Evolutionary conservation across 169 alveolate genomes (phyloP).

Genomic region (Perkinsus chesapeaki): DNA sequence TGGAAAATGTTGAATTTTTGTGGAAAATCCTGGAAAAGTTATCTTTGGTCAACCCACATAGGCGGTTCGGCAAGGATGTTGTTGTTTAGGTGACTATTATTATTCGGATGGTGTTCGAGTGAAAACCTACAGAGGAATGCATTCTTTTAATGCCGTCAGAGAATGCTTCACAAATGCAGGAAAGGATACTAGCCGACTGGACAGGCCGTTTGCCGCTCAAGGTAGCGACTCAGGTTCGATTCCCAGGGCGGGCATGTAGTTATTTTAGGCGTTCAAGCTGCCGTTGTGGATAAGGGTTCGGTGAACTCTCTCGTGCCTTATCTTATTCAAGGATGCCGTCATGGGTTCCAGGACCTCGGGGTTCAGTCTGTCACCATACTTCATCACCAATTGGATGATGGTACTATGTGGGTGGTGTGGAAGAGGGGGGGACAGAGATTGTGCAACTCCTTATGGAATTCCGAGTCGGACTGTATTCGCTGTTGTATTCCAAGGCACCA

Average conservation of each 20-base stretch:
- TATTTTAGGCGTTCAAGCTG: constrained; percentile 17
- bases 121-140: constrained; percentile 78
- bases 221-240: background rate
- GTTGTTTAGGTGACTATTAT: background rate
- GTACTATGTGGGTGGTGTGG: too few relatives aligned
- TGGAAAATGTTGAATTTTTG: too few relatives aligned
- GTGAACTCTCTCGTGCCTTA: constrained; percentile 24
- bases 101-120: constrained; percentile 53
- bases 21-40: too few relatives aligned
- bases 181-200: background rate
- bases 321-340: constrained; percentile 16
- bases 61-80: too few relatives aligned
- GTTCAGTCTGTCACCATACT: constrained; percentile 19
- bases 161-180: background rate
- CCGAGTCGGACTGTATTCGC: too few relatives aligned
- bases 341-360: constrained; percentile 28
- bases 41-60: too few relatives aligned
- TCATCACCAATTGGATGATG: constrained; percentile 9
- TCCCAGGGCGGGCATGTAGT: background rate
- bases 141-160: background rate
- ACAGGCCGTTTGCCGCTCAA: background rate
- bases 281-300: constrained; percentile 26
- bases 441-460: too few relatives aligned
- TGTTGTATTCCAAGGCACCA: too few relatives aligned
- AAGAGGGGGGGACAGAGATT: too few relatives aligned